Base-by-base conservation (phyloP, 495 filamentous ascomycete species). In the Xylaria nigripes region DNA sequence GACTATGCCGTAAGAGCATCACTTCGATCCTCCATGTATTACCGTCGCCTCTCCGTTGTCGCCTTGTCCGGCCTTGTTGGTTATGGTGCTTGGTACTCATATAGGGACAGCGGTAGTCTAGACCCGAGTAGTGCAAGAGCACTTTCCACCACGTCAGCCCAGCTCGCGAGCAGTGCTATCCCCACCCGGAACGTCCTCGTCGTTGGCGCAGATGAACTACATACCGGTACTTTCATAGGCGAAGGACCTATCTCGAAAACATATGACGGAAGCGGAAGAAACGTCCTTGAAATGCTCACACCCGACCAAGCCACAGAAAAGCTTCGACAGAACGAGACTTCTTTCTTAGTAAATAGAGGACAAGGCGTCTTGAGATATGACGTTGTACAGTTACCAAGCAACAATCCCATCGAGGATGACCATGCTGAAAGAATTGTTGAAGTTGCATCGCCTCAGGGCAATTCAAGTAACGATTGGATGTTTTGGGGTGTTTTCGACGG, bases 401-500 rank as follows among this genome's bases (percentile, higher is more conserved):
- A 99, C 67, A 88, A 95, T 58, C 93, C 93, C 0, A 99, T 99
- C 55, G 93, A 99, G 70, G 93, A 99, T 64, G 93, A 99, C 64
- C 93, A 99, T 66, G 83, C 86, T 27, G 94, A 97, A 72, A 94
- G 95, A 79, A 94, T 97, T 55, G 87, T 97, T 38, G 90, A 98
- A 70, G 79, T 96, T 12, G 84, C 87, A 68, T 48, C 51, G 43
- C 45, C 36, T 29, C 54, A 52, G 36, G 57, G 57, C 30, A 57
- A 67, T 24, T 46, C 48, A 73, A 82, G 72, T 42, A 89, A 80
- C 54, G 93, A 99, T 65, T 99, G 93, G 93, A 97, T 96, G 89
- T 99, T 99, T 67, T 99, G 94, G 94, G 92, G 89, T 36, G 90
- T 99, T 12, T 99, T 95, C 70, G 93, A 99, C 66, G 93, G 93